Evolutionary conservation across 495 filamentous ascomycete species (phyloP).

Genomic region (Penicillium robsamsonii): DNA sequence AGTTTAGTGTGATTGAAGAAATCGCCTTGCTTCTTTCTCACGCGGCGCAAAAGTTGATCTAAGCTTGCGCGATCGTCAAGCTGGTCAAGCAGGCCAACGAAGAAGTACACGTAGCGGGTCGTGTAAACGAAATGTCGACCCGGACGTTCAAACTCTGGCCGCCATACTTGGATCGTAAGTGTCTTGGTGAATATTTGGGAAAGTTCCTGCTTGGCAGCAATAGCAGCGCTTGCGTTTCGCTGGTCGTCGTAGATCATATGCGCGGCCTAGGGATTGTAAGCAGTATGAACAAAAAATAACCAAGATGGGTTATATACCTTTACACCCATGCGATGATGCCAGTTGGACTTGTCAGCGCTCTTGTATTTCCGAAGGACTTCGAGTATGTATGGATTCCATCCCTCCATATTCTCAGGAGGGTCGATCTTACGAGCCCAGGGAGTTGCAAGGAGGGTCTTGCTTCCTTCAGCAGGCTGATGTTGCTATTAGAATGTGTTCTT

Average conservation of each 20-base stretch:
- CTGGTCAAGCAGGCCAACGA: slow-evolving; percentile 68
- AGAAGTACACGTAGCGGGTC: slow-evolving; percentile 80
- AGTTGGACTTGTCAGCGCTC: slow-evolving; percentile 87
- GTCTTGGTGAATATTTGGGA: slow-evolving; percentile 93
- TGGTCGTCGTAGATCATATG: slow-evolving; percentile 67
- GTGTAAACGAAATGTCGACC: slow-evolving; percentile 95
- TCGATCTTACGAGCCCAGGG: slow-evolving; percentile 55
- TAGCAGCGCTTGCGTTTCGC: slow-evolving; percentile 46
- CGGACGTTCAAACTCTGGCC: slow-evolving; percentile 85
- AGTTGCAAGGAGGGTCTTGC: slow-evolving; percentile 53
- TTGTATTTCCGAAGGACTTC: slow-evolving; percentile 70
- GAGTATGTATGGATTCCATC: slow-evolving; percentile 76
- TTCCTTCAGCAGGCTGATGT: slow-evolving; percentile 46
- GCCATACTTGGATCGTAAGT: slow-evolving; percentile 93
- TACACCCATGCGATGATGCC: slow-evolving; percentile 92
- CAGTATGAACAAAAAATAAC: not conserved
- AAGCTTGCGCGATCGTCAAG: slow-evolving; percentile 75
- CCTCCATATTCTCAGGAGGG: slow-evolving; percentile 51
- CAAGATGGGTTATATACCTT: slow-evolving; percentile 42
- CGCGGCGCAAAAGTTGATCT: slow-evolving; percentile 74
- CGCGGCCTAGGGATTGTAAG: slow-evolving; percentile 51
- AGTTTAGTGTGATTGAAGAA: slow-evolving; percentile 81
- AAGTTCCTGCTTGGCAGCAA: slow-evolving; percentile 70
- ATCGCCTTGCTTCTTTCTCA: slow-evolving; percentile 78
- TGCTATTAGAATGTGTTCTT: slow-evolving; percentile 12